Evolutionary conservation across 1,139 yeast species (phyloP), one percentile per base, ranked within the genome.

Genomic region (Arxiozyma telluris): DNA sequence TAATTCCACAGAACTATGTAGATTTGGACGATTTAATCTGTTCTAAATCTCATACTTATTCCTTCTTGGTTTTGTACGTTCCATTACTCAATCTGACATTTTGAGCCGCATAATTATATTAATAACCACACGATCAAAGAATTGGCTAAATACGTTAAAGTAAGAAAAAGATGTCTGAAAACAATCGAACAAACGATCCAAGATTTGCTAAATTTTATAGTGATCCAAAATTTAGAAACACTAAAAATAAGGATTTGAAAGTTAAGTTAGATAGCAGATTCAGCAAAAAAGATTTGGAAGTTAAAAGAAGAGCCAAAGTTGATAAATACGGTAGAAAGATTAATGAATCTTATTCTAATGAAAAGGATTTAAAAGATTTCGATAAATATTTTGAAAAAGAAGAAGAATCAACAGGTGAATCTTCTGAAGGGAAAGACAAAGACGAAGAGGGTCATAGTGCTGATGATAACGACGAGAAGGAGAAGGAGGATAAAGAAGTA

Each of bases 241-340:
- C 96, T 4, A 83, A 78, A 61, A 77, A 78, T 66, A 83, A 82
- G 62, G 83, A 84, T 58, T 73, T 84, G 59, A 87, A 85, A 68
- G 86, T 89, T 47, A 82, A 87, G 62, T 78, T 94, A 46, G 99
- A 93, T 71, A 87, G 83, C 55, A 82, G 99, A 70, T 93, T 93
- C 71, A 82, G 83, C 60, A 81, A 81, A 61, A 77, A 79, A 49
- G 97, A 90, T 65, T 70, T 86, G 61, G 79, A 79, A 59, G 57
- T 67, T 41, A 81, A 80, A 58, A 78, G 77, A 49, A 78, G 76
- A 56, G 79, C 84, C 11, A 81, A 80, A 61, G 84, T 89, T 45
- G 98, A 93, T 68, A 82, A 87, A 64, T 91, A 89, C 67, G 98
- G 98, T 44, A 78, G 97, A 66, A 83, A 78, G 63, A 66, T 88